phyloP scores from a whole-genome alignment of 2,329 filamentous ascomycete species.

The Cadophora luteo-olivacea region DNA sequence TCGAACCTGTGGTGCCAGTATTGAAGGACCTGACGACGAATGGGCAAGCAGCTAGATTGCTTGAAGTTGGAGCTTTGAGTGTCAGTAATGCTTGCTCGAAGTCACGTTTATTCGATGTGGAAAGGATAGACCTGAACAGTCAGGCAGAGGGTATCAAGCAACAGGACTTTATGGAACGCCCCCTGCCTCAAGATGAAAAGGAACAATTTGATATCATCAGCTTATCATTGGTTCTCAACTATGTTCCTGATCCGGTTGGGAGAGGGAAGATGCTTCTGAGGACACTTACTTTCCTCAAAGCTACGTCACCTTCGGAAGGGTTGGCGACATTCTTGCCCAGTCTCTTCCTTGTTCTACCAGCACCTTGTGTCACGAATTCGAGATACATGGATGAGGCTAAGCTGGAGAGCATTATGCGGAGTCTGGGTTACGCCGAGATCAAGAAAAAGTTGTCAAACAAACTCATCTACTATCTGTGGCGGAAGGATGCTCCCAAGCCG shows the following conservation, averaged over 20 bases:
- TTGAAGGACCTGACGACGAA: constrained; percentile 34
- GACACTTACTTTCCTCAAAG: constrained; percentile 72
- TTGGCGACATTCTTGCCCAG: constrained; percentile 61
- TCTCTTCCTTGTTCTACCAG: constrained; percentile 88
- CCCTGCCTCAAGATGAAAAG: constrained; percentile 65
- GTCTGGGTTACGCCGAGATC: constrained; percentile 73
- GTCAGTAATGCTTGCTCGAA: constrained; percentile 83
- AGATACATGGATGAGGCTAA: constrained; percentile 81
- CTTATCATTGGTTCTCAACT: constrained; percentile 92
- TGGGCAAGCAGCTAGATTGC: constrained; percentile 62
- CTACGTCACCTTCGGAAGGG: constrained; percentile 35
- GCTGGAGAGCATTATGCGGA: constrained; percentile 75
- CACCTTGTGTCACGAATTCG: constrained; percentile 88
- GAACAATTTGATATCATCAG: constrained; percentile 89
- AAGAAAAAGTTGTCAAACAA: constrained; percentile 80
- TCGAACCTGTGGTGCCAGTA: constrained; percentile 48
- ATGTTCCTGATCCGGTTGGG: constrained; percentile 77
- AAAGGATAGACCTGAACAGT: constrained; percentile 89
- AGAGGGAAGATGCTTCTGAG: constrained; percentile 87
- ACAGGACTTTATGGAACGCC: constrained; percentile 93
- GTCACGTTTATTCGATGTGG: constrained; percentile 73
- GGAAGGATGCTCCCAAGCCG: constrained; percentile 40
- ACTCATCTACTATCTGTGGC: constrained; percentile 90
- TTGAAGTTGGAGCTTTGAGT: constrained; percentile 90
- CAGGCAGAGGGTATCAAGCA: constrained; percentile 81